Percentiles rank a stretch among this genome's conserved stretches.
Evolutionary conservation across 345 rosid species (phyloP).

Genomic region (Camelina hispida): DNA sequence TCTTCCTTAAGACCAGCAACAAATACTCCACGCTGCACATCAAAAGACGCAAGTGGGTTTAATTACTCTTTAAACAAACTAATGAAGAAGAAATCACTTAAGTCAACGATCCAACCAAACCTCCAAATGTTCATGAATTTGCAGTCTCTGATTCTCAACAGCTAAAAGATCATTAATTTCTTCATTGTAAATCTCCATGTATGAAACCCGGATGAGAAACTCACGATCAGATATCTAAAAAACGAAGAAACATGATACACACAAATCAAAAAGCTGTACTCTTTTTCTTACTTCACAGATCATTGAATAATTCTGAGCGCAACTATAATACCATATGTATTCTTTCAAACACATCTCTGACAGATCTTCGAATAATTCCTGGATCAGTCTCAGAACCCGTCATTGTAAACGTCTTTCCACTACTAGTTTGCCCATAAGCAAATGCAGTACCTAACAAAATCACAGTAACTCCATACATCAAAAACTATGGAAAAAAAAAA

Average conservation of each 20-base stretch:
- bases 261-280: conserved; percentile 14
- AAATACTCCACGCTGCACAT: conserved; percentile 78
- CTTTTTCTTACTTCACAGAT: background rate
- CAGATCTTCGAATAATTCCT: conserved; percentile 77
- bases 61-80: conserved; percentile 10
- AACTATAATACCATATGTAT: conserved; percentile 56
- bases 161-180: conserved; percentile 89
- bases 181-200: conserved; percentile 95
- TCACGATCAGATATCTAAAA: conserved; percentile 76
- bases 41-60: conserved; percentile 28
- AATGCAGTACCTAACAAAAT: conserved; percentile 73
- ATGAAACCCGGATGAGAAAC: conserved; percentile 89
- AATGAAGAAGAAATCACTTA: conserved; percentile 11
- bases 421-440: conserved; percentile 99
- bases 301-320: background rate
- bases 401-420: conserved; percentile 98
- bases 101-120: conserved; percentile 55
- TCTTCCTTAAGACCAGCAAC: conserved; percentile 91
- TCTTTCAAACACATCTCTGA: conserved; percentile 67
- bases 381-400: conserved; percentile 83
- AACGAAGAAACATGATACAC: conserved; percentile 32
- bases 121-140: conserved; percentile 93
- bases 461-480: conserved; percentile 24
- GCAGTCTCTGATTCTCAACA: conserved; percentile 81
- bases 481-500: background rate